phyloP scores from a whole-genome alignment of 108 stramenopile species.

The Phaeodactylum tricornutum region DNA sequence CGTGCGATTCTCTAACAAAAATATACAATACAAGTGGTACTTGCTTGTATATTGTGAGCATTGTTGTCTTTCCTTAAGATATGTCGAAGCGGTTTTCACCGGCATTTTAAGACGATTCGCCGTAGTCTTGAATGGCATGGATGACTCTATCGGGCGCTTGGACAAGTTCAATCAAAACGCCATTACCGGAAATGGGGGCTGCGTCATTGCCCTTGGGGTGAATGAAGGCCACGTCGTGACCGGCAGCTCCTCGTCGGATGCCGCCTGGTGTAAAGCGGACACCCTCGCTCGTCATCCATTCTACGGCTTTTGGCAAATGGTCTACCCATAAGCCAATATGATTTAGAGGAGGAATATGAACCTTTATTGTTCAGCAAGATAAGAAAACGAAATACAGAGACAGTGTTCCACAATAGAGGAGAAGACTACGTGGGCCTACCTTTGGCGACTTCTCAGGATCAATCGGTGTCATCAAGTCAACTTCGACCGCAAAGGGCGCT shows the following conservation, averaged over 20 bases:
- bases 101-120: too few relatives aligned
- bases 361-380: slow-evolving; percentile 28
- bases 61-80: too few relatives aligned
- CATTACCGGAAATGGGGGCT: slow-evolving; percentile 82
- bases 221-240: slow-evolving; percentile 93
- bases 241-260: slow-evolving; percentile 90
- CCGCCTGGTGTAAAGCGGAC: slow-evolving; percentile 85
- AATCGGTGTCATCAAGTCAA: slow-evolving; percentile 96
- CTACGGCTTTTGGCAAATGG: slow-evolving; percentile 73
- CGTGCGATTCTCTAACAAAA: too few relatives aligned
- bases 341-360: slow-evolving; percentile 89
- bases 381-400: neutral
- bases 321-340: slow-evolving; percentile 99
- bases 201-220: slow-evolving; percentile 94
- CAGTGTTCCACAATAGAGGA: neutral
- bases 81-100: too few relatives aligned
- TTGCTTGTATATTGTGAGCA: too few relatives aligned
- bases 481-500: slow-evolving; percentile 73
- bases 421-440: slow-evolving; percentile 16
- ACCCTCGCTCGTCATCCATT: slow-evolving; percentile 75
- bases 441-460: slow-evolving; percentile 70
- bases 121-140: slow-evolving; percentile 14
- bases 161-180: slow-evolving; percentile 94
- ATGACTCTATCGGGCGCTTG: slow-evolving; percentile 94
- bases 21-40: too few relatives aligned